phyloP scores from a whole-genome alignment of 2,329 filamentous ascomycete genomes.

The Cordyceps cicadae region DNA sequence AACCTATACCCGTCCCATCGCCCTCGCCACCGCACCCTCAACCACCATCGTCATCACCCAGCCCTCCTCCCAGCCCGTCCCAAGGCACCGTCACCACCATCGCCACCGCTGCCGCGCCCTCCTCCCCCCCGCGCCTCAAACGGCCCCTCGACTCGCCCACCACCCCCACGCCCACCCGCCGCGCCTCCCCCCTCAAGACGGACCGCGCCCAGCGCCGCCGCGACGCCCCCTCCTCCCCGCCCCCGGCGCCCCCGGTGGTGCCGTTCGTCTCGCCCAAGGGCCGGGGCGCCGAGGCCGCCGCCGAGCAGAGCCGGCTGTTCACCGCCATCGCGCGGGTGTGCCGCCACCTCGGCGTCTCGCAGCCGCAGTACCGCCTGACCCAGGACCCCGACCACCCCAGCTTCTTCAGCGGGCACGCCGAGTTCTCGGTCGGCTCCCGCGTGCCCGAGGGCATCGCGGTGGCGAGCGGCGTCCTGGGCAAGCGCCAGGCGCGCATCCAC shows the following conservation, averaged over 20 bases:
- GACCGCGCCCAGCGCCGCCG: neutral
- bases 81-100: neutral
- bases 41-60: neutral
- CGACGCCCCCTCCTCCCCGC: neutral
- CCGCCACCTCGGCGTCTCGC: slow-evolving; percentile 22
- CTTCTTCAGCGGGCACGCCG: slow-evolving; percentile 29
- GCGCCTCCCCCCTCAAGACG: neutral
- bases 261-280: neutral
- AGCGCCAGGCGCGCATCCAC: slow-evolving; percentile 27
- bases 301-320: slow-evolving; percentile 14
- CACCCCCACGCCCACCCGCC: neutral
- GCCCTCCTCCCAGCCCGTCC: neutral
- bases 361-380: slow-evolving; percentile 27
- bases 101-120: neutral
- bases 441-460: slow-evolving; percentile 26
- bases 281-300: slow-evolving; percentile 6
- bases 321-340: slow-evolving; percentile 27
- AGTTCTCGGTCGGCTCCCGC: slow-evolving; percentile 23
- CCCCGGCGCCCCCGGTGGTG: neutral
- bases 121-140: neutral
- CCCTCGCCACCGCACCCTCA: neutral
- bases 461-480: slow-evolving; percentile 27
- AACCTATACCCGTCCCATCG: too few species aligned
- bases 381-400: slow-evolving; percentile 14
- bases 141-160: neutral